phyloP scores from a whole-genome alignment of 208 protist species.

The Tritrichomonas musculus region DNA sequence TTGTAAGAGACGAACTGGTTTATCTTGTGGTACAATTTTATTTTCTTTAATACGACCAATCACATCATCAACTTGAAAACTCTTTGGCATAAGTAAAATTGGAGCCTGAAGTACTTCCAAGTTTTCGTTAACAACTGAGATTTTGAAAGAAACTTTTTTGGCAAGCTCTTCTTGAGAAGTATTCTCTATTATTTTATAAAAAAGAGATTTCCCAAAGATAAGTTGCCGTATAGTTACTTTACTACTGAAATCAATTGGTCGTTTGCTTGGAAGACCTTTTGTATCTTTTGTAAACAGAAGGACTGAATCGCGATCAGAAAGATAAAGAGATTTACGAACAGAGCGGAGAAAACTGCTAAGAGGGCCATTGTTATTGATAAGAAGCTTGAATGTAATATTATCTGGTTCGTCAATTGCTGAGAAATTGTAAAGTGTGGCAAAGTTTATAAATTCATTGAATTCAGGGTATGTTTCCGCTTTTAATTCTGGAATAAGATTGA shows the following conservation, averaged over 20 bases:
- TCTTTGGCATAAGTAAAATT: background rate
- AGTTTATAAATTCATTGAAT: background rate
- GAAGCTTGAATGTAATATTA: background rate
- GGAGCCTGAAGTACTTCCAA: background rate
- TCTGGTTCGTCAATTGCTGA: background rate
- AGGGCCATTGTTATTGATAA: background rate
- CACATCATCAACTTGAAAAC: background rate
- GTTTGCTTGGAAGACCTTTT: background rate
- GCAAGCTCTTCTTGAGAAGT: background rate
- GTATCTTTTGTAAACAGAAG: background rate
- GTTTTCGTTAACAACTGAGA: background rate
- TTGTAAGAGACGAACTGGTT: background rate
- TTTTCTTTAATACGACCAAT: background rate
- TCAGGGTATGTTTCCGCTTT: background rate
- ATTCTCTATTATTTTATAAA: background rate
- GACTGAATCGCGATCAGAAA: background rate
- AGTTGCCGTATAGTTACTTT: background rate
- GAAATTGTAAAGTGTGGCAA: background rate
- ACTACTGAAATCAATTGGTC: background rate
- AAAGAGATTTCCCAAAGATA: background rate
- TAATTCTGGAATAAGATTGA: background rate
- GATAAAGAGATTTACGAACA: background rate
- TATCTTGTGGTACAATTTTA: background rate
- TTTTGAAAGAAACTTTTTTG: background rate
- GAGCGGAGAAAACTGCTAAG: background rate